Percentiles rank a stretch among this genome's conserved stretches.
These are phyloP conservation scores for Raphanus sativus DNA, from an alignment of 345 rosid genomes.

Conservation along the genomic window DNA sequence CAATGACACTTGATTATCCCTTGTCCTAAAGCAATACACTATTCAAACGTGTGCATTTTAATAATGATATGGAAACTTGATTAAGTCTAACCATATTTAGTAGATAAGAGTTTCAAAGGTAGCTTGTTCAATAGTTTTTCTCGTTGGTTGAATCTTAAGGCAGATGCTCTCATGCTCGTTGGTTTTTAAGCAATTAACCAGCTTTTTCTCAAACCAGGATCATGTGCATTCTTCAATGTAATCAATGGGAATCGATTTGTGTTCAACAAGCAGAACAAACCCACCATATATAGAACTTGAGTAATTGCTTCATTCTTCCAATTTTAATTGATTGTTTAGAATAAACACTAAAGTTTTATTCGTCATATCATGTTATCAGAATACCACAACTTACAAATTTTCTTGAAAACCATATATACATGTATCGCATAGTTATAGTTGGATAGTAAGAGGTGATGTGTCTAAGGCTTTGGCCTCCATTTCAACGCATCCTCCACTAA, in stretches of 20 bases:
- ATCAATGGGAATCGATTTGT: not conserved
- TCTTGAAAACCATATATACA: slow-evolving; percentile 29
- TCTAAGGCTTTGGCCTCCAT: slow-evolving; percentile 58
- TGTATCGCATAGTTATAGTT: slow-evolving; percentile 33
- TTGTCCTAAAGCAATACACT: slow-evolving; percentile 26
- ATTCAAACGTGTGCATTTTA: slow-evolving; percentile 9
- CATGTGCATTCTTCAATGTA: slow-evolving; percentile 5
- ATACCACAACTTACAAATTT: slow-evolving; percentile 7
- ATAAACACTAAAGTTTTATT: slow-evolving; percentile 24
- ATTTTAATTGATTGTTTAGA: not conserved
- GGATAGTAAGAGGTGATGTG: slow-evolving; percentile 51
- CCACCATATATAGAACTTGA: slow-evolving; percentile 9
- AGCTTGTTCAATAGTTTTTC: slow-evolving; percentile 11
- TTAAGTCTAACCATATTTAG: not conserved
- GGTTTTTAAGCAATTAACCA: not conserved
- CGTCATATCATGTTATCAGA: slow-evolving; percentile 23
- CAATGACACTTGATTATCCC: slow-evolving; percentile 41
- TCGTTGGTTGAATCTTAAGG: not conserved
- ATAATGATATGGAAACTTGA: not conserved
- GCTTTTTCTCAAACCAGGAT: not conserved
- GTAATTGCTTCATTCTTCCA: slow-evolving; percentile 1
- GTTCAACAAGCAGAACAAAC: slow-evolving; percentile 3
- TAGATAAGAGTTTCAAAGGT: not conserved
- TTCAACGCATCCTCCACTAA: slow-evolving; percentile 44
- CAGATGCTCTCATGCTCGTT: not conserved